A percentile compares a stretch with the other conserved stretches of the same genome.
Conservation (phyloP, 2,329 filamentous ascomycete genomes). For the Zymoseptoria brevis region DNA sequence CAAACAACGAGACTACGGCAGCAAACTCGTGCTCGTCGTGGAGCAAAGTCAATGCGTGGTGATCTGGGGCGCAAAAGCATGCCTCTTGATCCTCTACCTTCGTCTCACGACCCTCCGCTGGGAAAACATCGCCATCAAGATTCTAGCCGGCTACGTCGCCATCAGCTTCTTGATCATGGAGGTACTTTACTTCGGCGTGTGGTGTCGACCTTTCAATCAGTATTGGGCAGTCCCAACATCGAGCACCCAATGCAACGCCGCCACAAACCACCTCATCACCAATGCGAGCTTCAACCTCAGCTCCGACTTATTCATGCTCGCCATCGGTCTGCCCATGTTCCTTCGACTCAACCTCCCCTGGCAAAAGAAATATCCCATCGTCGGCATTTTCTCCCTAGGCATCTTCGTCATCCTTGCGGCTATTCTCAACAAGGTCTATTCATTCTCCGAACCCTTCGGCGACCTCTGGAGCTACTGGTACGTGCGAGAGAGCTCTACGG, state of each 20-base stretch:
- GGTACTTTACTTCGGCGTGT: conserved; percentile 33
- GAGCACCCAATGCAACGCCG: conserved; percentile 35
- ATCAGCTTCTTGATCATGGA: conserved; percentile 33
- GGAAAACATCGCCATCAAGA: conserved; percentile 31
- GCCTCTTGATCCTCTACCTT: conserved; percentile 32
- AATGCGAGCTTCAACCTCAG: conserved; percentile 38
- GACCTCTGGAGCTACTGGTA: conserved; percentile 54
- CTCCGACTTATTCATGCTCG: conserved; percentile 39
- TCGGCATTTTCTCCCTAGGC: conserved; percentile 50
- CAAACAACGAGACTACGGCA: conserved; percentile 25
- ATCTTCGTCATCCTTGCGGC: conserved; percentile 50
- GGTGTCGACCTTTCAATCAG: conserved; percentile 33
- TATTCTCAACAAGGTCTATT: conserved; percentile 55
- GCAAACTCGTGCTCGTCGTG: conserved; percentile 33
- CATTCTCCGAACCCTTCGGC: conserved; percentile 50
- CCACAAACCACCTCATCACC: conserved; percentile 32
- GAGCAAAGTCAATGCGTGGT: conserved; percentile 32
- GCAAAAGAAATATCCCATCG: conserved; percentile 47
- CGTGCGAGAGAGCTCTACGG: conserved; percentile 51
- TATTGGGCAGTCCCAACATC: conserved; percentile 30
- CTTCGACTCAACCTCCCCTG: conserved; percentile 36
- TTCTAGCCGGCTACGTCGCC: conserved; percentile 29
- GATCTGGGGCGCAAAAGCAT: conserved; percentile 34
- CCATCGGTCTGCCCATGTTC: conserved; percentile 39
- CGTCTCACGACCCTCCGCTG: conserved; percentile 30